A percentile compares a stretch with the other conserved stretches of the same genome.
Conservation (phyloP, 352 stramenopile genomes). For the Thalassiosira sp. region DNA sequence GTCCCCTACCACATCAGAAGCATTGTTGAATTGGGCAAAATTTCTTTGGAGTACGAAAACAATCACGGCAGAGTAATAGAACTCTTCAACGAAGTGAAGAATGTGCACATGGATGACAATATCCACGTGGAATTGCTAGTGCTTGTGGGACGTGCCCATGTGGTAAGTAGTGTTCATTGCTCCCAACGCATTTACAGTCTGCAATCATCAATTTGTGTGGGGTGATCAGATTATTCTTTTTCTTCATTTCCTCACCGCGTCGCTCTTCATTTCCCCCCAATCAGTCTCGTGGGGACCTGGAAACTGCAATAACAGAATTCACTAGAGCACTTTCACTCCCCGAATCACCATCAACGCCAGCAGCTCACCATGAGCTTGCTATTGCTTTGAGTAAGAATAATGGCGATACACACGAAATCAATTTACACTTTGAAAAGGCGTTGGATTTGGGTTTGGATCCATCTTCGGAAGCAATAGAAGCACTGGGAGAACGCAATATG, state of each 20-base stretch:
- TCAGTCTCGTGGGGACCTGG: conserved; percentile 32
- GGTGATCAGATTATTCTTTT: not conserved
- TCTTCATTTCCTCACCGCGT: not conserved
- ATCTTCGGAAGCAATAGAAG: conserved; percentile 49
- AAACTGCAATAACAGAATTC: conserved; percentile 43
- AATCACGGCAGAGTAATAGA: conserved; percentile 28
- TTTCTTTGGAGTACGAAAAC: conserved; percentile 35
- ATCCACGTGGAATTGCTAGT: conserved; percentile 43
- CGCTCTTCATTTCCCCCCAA: not conserved
- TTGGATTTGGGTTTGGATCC: conserved; percentile 53
- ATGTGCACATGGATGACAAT: conserved; percentile 38
- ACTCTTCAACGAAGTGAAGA: conserved; percentile 46
- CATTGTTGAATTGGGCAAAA: conserved; percentile 48
- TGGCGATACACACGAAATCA: conserved; percentile 44
- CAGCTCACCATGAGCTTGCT: conserved; percentile 51
- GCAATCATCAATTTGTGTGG: too few species aligned
- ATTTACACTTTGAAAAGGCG: conserved; percentile 53
- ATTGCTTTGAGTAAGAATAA: conserved; percentile 37
- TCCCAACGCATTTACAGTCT: too few species aligned
- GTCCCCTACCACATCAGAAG: conserved; percentile 38
- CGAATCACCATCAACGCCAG: conserved; percentile 30
- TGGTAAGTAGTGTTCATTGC: conserved; percentile 14
- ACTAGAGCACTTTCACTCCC: conserved; percentile 47
- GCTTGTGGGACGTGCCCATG: conserved; percentile 32
- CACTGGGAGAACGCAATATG: conserved; percentile 56